These are phyloP conservation scores for Macrolepiota dolichaula DNA, from an alignment of 768 basidiomycete genomes.

Conservation along the genomic window DNA sequence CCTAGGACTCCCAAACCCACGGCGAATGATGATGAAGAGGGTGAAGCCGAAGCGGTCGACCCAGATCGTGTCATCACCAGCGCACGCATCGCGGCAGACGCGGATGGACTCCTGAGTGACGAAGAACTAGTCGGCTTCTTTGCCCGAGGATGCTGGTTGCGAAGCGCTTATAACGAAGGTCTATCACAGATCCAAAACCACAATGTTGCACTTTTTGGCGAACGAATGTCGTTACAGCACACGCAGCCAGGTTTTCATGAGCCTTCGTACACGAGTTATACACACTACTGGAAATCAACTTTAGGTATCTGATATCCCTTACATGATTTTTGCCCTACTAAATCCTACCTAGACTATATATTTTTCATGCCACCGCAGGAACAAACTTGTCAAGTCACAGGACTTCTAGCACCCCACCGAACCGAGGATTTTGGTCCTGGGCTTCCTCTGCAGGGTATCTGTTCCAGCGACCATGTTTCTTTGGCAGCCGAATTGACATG, in stretches of 20 bases:
- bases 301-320: slow-evolving; percentile 47
- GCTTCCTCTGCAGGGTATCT: slow-evolving; percentile 74
- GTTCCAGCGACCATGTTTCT: slow-evolving; percentile 86
- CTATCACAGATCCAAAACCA: slow-evolving; percentile 20
- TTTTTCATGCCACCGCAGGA: slow-evolving; percentile 59
- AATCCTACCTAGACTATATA: slow-evolving; percentile 71
- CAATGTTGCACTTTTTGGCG: slow-evolving; percentile 45
- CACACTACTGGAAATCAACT: slow-evolving; percentile 81
- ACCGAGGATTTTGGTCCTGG: slow-evolving; percentile 63
- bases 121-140: slow-evolving; percentile 55
- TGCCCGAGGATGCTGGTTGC: slow-evolving; percentile 30
- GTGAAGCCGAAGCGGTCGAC: slow-evolving; percentile 51
- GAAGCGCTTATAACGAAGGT: slow-evolving; percentile 71
- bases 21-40: slow-evolving; percentile 34
- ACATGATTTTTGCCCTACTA: not conserved
- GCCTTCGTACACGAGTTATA: slow-evolving; percentile 87
- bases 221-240: slow-evolving; percentile 35
- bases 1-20: slow-evolving; percentile 19
- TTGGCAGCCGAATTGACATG: slow-evolving; percentile 62
- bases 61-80: slow-evolving; percentile 73
- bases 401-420: slow-evolving; percentile 61
- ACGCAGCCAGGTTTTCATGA: slow-evolving; percentile 58
- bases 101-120: slow-evolving; percentile 69
- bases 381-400: slow-evolving; percentile 33
- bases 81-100: slow-evolving; percentile 52